Base-by-base conservation (phyloP, 306 rosid species). In the Castanopsis chinensis region DNA sequence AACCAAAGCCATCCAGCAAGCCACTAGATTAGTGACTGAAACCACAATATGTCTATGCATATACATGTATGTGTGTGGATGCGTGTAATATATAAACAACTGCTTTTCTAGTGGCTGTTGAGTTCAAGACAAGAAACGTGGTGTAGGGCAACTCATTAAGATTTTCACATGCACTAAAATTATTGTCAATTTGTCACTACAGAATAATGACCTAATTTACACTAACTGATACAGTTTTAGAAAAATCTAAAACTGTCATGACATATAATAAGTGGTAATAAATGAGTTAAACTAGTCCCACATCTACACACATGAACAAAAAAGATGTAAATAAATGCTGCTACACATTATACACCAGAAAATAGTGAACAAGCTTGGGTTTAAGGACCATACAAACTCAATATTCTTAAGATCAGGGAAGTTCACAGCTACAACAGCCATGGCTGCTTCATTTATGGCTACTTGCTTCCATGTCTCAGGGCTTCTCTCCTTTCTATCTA, bases 391-490 rank as follows among this genome's bases (percentile, higher is more conserved):
- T 95, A 95, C 99, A 85, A 92, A 95, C 85, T 95, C 97, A 55
- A 95, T 86, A 85, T 95, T 90, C 80, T 84, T 84, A 61, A 92
- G 91, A 78, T 90, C 92, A 58, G 94, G 91, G 64, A 92, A 90
- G 94, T 90, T 92, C 78, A 87, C 90, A n/a, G 95, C 97, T 19
- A 88, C 94, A 81, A 95, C 93, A 80, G 97, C 97, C 96, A 91
- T 89, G 41, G 97, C 94, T 30, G 96, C 98, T 87, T 95, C 99
- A 83, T 95, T 95, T 35, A 92, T 86, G 76, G 99, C 99, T 74
- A 95, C 89, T 92, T 89, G 94, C 87, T 84, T 91, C 99, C 99
- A 95, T 68, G 89, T 86, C 79, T 89, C 94, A 1, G 12, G 60
- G 85, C 98, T 95, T 79, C 99, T 90, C 75, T 92, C 94, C 85